A percentile compares a stretch with the other conserved stretches of the same genome.
Evolutionary conservation across 352 stramenopile species (phyloP).

Genomic region (Pythium graminicola): DNA sequence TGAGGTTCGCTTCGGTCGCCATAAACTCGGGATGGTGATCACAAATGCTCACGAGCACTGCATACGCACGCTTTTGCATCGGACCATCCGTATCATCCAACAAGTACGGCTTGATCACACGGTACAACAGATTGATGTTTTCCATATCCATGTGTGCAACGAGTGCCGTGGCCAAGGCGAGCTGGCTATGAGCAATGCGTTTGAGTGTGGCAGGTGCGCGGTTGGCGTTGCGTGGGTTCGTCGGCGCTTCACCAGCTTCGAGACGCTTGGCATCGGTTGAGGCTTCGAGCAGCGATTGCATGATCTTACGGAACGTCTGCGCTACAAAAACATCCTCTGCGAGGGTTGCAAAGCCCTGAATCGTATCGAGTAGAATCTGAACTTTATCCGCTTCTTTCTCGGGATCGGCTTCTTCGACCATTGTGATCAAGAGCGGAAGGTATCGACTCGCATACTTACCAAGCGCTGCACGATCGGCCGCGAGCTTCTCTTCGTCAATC

Average conservation of each 20-base stretch:
- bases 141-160: conserved; percentile 72
- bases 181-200: conserved; percentile 63
- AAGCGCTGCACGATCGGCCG: conserved; percentile 63
- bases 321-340: conserved; percentile 57
- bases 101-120: conserved; percentile 85
- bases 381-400: conserved; percentile 71
- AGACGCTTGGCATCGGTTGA: conserved; percentile 71
- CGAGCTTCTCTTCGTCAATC: conserved; percentile 72
- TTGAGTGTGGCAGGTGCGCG: conserved; percentile 52
- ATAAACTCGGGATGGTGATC: conserved; percentile 79
- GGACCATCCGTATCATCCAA: conserved; percentile 76
- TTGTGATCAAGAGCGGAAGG: conserved; percentile 75
- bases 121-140: conserved; percentile 74
- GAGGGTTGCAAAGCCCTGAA: conserved; percentile 75
- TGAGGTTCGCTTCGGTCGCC: conserved; percentile 67
- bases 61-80: conserved; percentile 88
- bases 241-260: conserved; percentile 30
- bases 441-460: conserved; percentile 80
- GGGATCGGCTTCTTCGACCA: conserved; percentile 72
- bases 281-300: conserved; percentile 84
- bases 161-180: conserved; percentile 72
- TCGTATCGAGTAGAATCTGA: conserved; percentile 68
- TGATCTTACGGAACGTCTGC: conserved; percentile 82
- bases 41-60: conserved; percentile 81
- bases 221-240: conserved; percentile 22